phyloP scores from a whole-genome alignment of 345 rosid species.

The Balakata baccata region DNA sequence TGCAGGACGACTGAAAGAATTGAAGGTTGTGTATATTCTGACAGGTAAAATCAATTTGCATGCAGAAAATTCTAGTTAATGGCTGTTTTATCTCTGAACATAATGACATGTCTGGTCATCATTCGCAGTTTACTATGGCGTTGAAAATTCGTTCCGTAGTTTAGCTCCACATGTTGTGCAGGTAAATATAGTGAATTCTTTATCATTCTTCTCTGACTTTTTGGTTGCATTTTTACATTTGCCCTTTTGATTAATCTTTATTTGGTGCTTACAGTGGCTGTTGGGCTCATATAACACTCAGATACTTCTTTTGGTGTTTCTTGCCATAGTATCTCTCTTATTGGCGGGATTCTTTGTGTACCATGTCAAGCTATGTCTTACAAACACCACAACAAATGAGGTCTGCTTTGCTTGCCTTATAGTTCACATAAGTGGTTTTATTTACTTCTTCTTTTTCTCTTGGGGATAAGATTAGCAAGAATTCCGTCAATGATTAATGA shows the following conservation, averaged over 20 bases:
- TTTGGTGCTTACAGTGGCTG: conserved; percentile 67
- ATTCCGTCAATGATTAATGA: not conserved
- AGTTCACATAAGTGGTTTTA: not conserved
- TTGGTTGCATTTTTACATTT: not conserved
- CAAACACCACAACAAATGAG: conserved; percentile 93
- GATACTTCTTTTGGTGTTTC: conserved; percentile 82
- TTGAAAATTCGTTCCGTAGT: conserved; percentile 60
- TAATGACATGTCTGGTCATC: conserved; percentile 19
- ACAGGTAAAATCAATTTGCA: conserved; percentile 42
- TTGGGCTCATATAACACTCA: conserved; percentile 77
- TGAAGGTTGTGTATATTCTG: conserved; percentile 46
- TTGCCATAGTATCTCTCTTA: conserved; percentile 67
- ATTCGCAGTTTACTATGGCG: conserved; percentile 71
- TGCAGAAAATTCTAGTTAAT: conserved; percentile 4
- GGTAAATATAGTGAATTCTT: conserved; percentile 35
- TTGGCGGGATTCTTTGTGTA: conserved; percentile 82
- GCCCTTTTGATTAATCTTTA: conserved; percentile 5
- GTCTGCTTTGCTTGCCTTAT: conserved; percentile 23
- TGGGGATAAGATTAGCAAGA: not conserved
- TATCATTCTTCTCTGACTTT: not conserved
- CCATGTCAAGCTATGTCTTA: conserved; percentile 71
- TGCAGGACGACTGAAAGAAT: conserved; percentile 66
- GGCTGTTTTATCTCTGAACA: not conserved
- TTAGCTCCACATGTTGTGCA: conserved; percentile 74
- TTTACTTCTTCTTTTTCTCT: not conserved